Conservation (phyloP, 148 eudicot species). For the Rhododendron ferrugineum region DNA sequence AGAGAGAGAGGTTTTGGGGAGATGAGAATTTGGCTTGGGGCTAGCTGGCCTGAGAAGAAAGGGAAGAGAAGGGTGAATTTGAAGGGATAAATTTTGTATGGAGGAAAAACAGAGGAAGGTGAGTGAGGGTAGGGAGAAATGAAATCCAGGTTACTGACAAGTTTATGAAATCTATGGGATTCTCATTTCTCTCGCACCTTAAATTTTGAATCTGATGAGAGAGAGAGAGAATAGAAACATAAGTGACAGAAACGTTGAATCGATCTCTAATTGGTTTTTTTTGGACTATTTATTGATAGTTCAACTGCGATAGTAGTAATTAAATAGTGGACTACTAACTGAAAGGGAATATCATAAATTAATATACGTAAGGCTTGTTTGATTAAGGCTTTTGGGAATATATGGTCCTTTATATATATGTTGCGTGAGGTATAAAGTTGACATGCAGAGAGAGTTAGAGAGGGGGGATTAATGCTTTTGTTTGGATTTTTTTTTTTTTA, state of each 20-base stretch:
- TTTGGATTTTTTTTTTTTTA: no score
- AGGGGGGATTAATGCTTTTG: no score
- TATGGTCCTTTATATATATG: no score
- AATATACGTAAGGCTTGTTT: no score
- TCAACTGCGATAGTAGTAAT: no score
- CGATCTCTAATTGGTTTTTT: background rate
- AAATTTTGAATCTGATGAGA: slow-evolving; percentile 20
- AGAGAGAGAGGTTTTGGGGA: background rate
- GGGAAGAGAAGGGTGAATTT: background rate
- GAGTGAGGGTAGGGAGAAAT: slow-evolving; percentile 10
- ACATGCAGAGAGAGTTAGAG: no score
- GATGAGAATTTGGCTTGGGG: background rate
- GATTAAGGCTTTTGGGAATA: no score
- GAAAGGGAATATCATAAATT: no score
- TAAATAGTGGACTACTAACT: no score
- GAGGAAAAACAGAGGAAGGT: slow-evolving; percentile 11
- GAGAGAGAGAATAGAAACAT: background rate
- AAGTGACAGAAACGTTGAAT: no score
- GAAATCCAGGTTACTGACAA: slow-evolving; percentile 32
- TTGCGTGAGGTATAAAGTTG: no score
- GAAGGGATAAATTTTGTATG: background rate
- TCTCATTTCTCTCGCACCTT: slow-evolving; percentile 11
- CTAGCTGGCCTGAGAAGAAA: background rate
- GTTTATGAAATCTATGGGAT: slow-evolving; percentile 15
- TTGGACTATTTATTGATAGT: slow-evolving; percentile 10